These are phyloP conservation scores for Podila epicladia DNA, from an alignment of 192 early-diverging fungal genomes.

Conservation along the genomic window DNA sequence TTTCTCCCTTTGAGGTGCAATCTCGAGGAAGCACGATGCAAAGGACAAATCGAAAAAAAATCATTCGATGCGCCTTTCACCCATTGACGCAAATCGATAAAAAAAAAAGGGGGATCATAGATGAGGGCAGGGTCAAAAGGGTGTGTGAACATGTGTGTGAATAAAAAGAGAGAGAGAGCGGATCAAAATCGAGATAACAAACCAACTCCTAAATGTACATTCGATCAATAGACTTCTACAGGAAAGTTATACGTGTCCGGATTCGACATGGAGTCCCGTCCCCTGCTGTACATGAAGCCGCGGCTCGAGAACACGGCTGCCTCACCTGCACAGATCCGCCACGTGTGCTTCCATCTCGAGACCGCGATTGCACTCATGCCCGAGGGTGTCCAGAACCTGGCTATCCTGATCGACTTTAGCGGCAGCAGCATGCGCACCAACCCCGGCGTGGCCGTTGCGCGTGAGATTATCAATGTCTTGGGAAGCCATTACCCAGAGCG, in stretches of 20 bases:
- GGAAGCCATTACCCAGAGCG: conserved; percentile 93
- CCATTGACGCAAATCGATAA: not conserved
- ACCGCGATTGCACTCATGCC: conserved; percentile 78
- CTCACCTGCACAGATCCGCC: conserved; percentile 76
- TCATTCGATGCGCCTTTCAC: not conserved
- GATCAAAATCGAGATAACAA: not conserved
- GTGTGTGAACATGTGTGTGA: not conserved
- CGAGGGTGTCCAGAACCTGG: conserved; percentile 77
- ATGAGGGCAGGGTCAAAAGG: not conserved
- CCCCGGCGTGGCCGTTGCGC: conserved; percentile 76
- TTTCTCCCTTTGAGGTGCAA: too few species aligned
- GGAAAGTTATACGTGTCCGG: conserved; percentile 91
- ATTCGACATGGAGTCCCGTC: conserved; percentile 80
- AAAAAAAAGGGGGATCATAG: not conserved
- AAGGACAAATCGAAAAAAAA: not conserved
- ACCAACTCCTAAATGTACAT: not conserved
- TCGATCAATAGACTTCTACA: conserved; percentile 59
- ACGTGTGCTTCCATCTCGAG: conserved; percentile 87
- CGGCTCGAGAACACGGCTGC: conserved; percentile 85
- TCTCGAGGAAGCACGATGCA: too few species aligned
- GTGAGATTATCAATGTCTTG: conserved; percentile 83
- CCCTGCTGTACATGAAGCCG: conserved; percentile 81
- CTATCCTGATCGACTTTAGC: conserved; percentile 86
- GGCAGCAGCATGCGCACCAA: conserved; percentile 71
- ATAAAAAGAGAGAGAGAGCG: too few species aligned